A percentile compares a stretch with the other conserved stretches of the same genome.
Evolutionary conservation across 2,329 filamentous ascomycete genomes (phyloP).

Genomic region (Colletotrichum tamarilloi): DNA sequence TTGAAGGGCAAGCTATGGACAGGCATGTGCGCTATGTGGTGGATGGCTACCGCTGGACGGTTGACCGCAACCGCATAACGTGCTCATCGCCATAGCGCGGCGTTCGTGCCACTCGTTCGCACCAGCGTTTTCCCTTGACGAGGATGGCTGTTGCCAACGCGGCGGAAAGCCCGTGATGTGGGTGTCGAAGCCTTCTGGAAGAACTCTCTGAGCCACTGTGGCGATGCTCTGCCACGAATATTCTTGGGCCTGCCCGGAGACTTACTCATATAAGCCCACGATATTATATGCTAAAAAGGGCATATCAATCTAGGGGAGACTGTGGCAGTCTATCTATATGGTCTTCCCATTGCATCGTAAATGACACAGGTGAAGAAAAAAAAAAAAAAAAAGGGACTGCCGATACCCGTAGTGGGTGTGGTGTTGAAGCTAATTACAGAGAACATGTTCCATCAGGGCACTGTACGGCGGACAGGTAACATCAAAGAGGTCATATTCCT

Average conservation of each 20-base stretch:
- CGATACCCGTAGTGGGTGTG: neutral
- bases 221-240: neutral
- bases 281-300: neutral
- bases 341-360: neutral
- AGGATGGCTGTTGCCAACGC: neutral
- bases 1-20: too few species aligned
- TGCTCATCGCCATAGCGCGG: neutral
- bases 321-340: neutral
- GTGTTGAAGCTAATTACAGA: too few species aligned
- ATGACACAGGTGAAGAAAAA: neutral
- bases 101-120: conserved; percentile 9
- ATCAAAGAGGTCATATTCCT: neutral
- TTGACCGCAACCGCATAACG: neutral
- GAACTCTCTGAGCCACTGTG: neutral
- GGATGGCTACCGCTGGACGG: too few species aligned
- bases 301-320: neutral
- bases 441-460: neutral
- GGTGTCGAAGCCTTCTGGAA: conserved; percentile 24
- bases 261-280: neutral
- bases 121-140: neutral
- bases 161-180: neutral
- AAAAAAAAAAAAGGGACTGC: neutral
- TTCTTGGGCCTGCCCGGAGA: neutral
- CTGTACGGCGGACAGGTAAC: neutral
- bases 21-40: too few species aligned